Percentiles rank a stretch among this genome's conserved stretches.
Conservation (phyloP, 129 eudicot genomes). For the Tagetes patula region DNA sequence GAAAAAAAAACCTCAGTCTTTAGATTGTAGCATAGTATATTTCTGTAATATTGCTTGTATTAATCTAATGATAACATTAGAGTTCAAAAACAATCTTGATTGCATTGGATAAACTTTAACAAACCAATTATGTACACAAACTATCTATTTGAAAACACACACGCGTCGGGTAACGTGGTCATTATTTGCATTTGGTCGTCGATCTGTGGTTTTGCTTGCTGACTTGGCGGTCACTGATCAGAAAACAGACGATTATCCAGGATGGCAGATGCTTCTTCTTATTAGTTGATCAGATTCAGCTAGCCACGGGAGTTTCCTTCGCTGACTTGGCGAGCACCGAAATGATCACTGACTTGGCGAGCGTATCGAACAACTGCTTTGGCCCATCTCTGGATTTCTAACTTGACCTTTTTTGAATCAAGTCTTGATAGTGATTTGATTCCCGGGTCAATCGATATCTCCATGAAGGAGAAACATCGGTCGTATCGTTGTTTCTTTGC, state of each 20-base stretch:
- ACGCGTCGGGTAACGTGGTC: neutral
- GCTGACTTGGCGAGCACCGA: constrained; percentile 51
- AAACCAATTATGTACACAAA: neutral
- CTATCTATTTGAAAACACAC: neutral
- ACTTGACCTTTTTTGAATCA: constrained; percentile 67
- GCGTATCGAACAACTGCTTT: constrained; percentile 69
- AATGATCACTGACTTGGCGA: constrained; percentile 60
- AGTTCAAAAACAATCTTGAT: constrained; percentile 19
- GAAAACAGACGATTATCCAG: neutral
- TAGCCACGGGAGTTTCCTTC: constrained; percentile 46
- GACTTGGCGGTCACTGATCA: neutral
- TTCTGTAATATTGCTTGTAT: neutral
- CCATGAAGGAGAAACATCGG: constrained; percentile 58
- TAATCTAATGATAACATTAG: constrained; percentile 11
- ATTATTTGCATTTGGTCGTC: constrained; percentile 6
- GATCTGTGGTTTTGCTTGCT: constrained; percentile 4
- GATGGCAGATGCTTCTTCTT: neutral
- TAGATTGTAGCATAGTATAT: constrained; percentile 17
- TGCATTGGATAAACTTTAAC: constrained; percentile 1
- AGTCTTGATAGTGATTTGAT: constrained; percentile 49
- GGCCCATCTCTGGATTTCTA: constrained; percentile 70
- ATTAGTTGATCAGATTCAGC: neutral
- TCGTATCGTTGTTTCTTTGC: constrained; percentile 43
- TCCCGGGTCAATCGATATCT: constrained; percentile 53
- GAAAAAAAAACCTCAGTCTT: neutral